Base-by-base conservation (phyloP, 202 grass and related monocot genomes). In the Zoysia matrella region DNA sequence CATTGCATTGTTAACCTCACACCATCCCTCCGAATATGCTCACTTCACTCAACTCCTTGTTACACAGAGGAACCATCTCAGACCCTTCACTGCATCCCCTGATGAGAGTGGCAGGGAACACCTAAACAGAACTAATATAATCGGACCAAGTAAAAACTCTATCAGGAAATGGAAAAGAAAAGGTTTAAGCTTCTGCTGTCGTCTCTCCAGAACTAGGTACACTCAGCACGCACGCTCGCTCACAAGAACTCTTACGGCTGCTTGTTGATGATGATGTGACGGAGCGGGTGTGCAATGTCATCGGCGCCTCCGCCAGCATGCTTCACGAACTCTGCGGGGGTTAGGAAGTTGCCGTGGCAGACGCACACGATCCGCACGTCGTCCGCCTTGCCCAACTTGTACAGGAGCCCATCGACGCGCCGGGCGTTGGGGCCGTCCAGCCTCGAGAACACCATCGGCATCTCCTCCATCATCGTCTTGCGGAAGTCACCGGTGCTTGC, bases 291-390 rank as follows among this genome's bases (percentile, higher is more conserved):
- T 4, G 87, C 76, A 13, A 99, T 18, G 60, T 63, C 60, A 22
- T 63, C 93, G 36, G 89, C 96, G 52, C 78, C 87, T 18, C 91
- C 91, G 3, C 96, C 96, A 8, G 96, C 96, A 36, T 99, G 96
- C 77, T 73, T 85, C 13, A 99, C 91, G 71, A 99, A 99, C 81
- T 99, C 91, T 1, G 89, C 79, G 3, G 96, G 96, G 5, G 96
- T 99, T 6, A 93, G 91, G 83, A 99, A 99, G 86, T 57, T 86
- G 74, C 96, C 96, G 41, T 99, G 96, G 87, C 96, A 99, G 45
- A 99, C 91, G 71, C 96, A 99, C n/a, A 99, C 93, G 77, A 99
- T 99, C 45, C 93, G 65, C 65, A 99, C 91, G 70, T 94, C 89
- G 73, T 88, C 89, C 14, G 87, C 89, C 48, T 94, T 90, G 77